phyloP scores from a whole-genome alignment of 2,329 filamentous ascomycete genomes.

The Geosmithia putterillii region DNA sequence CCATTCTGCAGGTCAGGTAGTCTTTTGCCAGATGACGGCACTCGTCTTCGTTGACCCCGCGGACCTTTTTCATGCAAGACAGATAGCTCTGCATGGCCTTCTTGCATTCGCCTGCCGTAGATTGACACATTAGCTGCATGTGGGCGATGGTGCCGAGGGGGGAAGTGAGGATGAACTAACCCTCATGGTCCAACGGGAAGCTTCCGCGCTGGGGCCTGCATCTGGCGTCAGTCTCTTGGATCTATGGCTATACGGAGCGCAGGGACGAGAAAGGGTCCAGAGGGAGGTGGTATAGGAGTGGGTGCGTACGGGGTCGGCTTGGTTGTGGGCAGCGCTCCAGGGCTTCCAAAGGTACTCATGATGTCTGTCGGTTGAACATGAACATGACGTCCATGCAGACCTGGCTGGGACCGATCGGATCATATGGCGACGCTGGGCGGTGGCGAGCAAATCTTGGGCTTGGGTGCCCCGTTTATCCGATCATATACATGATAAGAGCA shows the following conservation, averaged over 20 bases:
- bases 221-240: slow-evolving; percentile 1
- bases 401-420: no score
- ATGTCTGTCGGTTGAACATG: slow-evolving; percentile 1
- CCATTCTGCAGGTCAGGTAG: slow-evolving; percentile 89
- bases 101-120: slow-evolving; percentile 71
- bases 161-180: slow-evolving; percentile 13
- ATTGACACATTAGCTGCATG: neutral
- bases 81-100: slow-evolving; percentile 77
- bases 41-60: slow-evolving; percentile 74
- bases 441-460: neutral
- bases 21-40: slow-evolving; percentile 79
- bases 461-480: no score
- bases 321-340: slow-evolving; percentile 50
- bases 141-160: neutral
- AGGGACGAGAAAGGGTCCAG: neutral
- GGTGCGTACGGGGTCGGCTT: slow-evolving; percentile 58
- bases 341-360: slow-evolving; percentile 58
- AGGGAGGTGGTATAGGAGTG: no score
- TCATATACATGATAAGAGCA: no score
- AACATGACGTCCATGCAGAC: neutral
- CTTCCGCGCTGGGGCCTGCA: slow-evolving; percentile 76
- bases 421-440: no score
- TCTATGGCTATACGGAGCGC: neutral
- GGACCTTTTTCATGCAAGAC: slow-evolving; percentile 70
- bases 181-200: slow-evolving; percentile 94